Evolutionary conservation across 2,329 filamentous ascomycete genomes (phyloP), one percentile per base, ranked within the genome.

Genomic region (Hymenoscyphus infarciens): DNA sequence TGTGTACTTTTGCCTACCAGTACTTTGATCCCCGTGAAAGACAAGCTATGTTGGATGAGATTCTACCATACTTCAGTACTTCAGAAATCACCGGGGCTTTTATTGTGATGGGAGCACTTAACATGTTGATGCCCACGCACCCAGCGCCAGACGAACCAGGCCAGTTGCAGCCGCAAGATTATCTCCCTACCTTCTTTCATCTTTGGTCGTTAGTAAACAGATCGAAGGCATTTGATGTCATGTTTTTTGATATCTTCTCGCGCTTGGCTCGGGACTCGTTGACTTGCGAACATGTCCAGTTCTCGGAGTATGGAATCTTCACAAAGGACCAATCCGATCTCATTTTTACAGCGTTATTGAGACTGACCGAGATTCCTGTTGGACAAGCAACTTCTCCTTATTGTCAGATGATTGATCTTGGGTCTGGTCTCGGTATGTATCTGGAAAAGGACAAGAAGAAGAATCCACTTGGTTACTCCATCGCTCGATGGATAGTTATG

Each of bases 321-420:
- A 96, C 92, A 0, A 86, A 87, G 67, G 92, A 96, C 68, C 95
- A 99, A 76, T 95, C 93, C 0, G 89, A 94, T 63, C 82, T 96
- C 63, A 90, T 99, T 69, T 98, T 97, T 75, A 98, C 95, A 0
- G 89, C 95, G 10, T 87, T 97, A 62, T 78, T 99, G 62, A 85
- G 96, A 57, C 77, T 99, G 61, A 87, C 97, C 15, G 94, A 98
- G 74, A 99, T 99, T 61, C 95, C 95, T 1, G 95, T 99, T 13
- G 94, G 95, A 2, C 95, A 99, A 77, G 90, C 95, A 2, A 96
- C 91, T 55, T 97, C 94, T 1, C 91, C 95, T 0, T 99, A 99
- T 73, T 91, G 90, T 70, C 78, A 77, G 0, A 81, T 88, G 5
- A 85, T 98, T 4, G 95, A 99, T 75, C 85, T 92, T 45, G 86